Base-by-base conservation (phyloP, 2,329 filamentous ascomycete species). In the Paradendryphiella salina region DNA sequence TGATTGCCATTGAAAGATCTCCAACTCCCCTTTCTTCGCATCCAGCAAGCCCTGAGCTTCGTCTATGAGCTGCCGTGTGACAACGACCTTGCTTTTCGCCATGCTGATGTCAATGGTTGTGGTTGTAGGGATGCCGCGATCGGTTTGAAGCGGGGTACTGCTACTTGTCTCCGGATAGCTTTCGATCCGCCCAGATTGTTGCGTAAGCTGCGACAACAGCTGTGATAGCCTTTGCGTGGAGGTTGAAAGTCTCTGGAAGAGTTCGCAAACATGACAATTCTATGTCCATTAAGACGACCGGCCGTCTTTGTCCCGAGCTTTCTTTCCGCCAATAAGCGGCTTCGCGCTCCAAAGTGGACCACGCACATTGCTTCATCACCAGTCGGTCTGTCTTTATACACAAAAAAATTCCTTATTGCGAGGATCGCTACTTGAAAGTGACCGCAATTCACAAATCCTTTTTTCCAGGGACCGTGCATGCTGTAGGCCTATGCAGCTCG, bases 1-100 rank as follows among this genome's bases (percentile, higher is more conserved):
- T 1, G 63, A 64, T 20, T 54, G 50, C 66, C 66, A 70, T 59
- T 70, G 67, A 1, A 67, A 56, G 9, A 69, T 46, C 5, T 69
- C 63, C 3, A 70, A 35, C 0, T 61, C 58, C 8, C 48, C 38
- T 2, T 57, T 48, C 7, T 52, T 57, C 6, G 42, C 56, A 42
- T 67, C 57, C 0, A 70, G 47, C 0, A 68, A 20, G 4, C 15
- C 38, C 36, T 69, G 66, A 1, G 64, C 65, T 39, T 57, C 53
- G 0, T 60, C 56, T 14, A 61, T 59, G 7, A 70, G 45, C 17
- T 64, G 47, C 3, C 67, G 65, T 9, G 67, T 70, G 10, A 70
- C 61, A 4, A 70, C 56, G 10, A 70, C 65, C 36, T 69, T 69
- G 4, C 39, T 42, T 33, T 57, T 59, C 11, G 59, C 36, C 65